These are phyloP conservation scores for Phytopythium kandeliae DNA, from an alignment of 352 stramenopile species.

Conservation along the genomic window DNA sequence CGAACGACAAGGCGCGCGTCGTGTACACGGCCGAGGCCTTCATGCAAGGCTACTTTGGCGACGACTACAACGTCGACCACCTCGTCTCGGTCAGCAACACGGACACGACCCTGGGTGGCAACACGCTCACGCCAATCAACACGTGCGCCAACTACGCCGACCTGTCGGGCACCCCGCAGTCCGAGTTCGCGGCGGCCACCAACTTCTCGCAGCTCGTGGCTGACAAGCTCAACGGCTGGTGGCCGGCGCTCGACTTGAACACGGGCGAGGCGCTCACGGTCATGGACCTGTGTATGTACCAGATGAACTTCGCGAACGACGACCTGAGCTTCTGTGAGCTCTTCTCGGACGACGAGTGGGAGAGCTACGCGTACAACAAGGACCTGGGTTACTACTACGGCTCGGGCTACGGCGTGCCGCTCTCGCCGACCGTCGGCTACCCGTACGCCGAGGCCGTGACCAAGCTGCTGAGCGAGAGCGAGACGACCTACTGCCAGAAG, in stretches of 20 bases:
- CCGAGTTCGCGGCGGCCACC: constrained; percentile 17
- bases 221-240: constrained; percentile 28
- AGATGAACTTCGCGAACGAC: constrained; percentile 41
- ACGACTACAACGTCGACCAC: constrained; percentile 15
- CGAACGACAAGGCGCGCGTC: constrained; percentile 44
- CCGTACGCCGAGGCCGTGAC: constrained; percentile 38
- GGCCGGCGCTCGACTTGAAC: constrained; percentile 30
- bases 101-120: constrained; percentile 30
- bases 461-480: constrained; percentile 29
- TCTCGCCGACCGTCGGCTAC: constrained; percentile 33
- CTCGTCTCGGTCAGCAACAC: constrained; percentile 32
- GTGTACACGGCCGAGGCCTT: constrained; percentile 42
- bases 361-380: constrained; percentile 45
- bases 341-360: constrained; percentile 53
- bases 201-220: constrained; percentile 18
- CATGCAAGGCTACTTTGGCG: constrained; percentile 43
- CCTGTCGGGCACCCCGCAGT: constrained; percentile 21
- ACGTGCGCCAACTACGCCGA: constrained; percentile 36
- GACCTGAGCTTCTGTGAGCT: constrained; percentile 34
- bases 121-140: constrained; percentile 50
- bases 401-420: constrained; percentile 36
- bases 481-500: constrained; percentile 42
- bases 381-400: constrained; percentile 54
- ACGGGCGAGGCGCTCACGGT: constrained; percentile 27
- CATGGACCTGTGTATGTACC: constrained; percentile 59